Conservation (phyloP, 1,139 yeast species). For the Sugiyamaella sp. region DNA sequence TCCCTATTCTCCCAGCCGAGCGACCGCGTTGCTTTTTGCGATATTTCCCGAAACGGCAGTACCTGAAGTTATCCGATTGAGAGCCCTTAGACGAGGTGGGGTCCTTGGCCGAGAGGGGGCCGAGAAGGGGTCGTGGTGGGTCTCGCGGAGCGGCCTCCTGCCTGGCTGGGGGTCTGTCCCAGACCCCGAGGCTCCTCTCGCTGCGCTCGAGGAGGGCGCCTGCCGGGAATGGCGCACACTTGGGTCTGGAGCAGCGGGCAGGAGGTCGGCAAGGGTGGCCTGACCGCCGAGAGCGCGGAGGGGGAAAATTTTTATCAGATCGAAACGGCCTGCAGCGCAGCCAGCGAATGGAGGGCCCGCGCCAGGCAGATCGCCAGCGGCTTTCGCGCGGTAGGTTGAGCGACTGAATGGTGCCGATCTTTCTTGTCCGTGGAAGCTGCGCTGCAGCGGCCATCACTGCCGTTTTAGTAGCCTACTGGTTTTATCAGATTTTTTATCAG, state of each 20-base stretch:
- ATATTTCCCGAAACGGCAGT: neutral
- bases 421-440: too few species aligned
- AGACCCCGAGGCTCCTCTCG: slow-evolving; percentile 1
- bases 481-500: neutral
- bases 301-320: neutral
- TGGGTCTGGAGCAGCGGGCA: neutral
- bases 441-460: neutral
- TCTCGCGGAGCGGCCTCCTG: neutral
- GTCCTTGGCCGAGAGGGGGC: too few species aligned
- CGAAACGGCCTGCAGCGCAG: too few species aligned
- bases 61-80: neutral
- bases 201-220: neutral
- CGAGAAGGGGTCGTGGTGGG: too few species aligned
- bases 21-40: neutral
- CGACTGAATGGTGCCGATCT: neutral
- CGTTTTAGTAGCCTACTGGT: neutral
- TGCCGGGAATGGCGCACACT: neutral
- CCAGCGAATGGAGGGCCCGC: too few species aligned
- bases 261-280: too few species aligned
- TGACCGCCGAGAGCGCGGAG: neutral
- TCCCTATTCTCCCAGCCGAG: neutral
- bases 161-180: slow-evolving; percentile 1
- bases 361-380: too few species aligned
- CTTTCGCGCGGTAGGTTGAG: too few species aligned
- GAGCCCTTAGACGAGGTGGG: too few species aligned